Percentiles rank a stretch among this genome's conserved stretches.
phyloP scores from a whole-genome alignment of 257 asterid genomes.

The Cinchona pubescens region DNA sequence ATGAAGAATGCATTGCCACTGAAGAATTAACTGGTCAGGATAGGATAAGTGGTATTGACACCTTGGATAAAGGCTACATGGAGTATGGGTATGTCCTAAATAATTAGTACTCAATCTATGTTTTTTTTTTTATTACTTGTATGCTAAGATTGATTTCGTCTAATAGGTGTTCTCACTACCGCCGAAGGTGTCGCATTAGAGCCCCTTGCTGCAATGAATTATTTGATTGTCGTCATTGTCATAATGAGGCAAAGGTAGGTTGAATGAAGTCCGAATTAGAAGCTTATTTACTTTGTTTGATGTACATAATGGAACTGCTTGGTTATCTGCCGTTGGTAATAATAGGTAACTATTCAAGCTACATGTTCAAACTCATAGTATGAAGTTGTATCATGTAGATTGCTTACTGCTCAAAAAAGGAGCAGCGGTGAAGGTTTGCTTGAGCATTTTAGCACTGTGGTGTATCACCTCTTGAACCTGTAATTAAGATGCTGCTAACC shows the following conservation, averaged over 20 bases:
- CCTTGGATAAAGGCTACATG: constrained; percentile 57
- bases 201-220: constrained; percentile 86
- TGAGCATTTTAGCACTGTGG: neutral
- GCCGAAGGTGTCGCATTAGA: constrained; percentile 74
- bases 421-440: neutral
- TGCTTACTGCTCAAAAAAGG: neutral
- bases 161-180: constrained; percentile 76
- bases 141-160: constrained; percentile 10
- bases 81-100: constrained; percentile 54
- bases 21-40: constrained; percentile 25
- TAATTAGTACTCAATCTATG: neutral
- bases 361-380: neutral
- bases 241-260: constrained; percentile 78
- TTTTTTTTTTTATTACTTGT: neutral
- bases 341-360: neutral
- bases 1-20: constrained; percentile 23
- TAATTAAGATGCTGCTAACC: neutral
- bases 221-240: constrained; percentile 88
- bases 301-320: neutral
- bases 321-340: neutral
- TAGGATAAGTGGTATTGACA: constrained; percentile 30
- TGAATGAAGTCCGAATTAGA: neutral
- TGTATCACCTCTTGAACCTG: neutral
- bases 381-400: neutral
- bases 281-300: neutral